These are phyloP conservation scores for Hyaloscypha hepaticicola DNA, from an alignment of 495 filamentous ascomycete genomes.

Conservation along the genomic window DNA sequence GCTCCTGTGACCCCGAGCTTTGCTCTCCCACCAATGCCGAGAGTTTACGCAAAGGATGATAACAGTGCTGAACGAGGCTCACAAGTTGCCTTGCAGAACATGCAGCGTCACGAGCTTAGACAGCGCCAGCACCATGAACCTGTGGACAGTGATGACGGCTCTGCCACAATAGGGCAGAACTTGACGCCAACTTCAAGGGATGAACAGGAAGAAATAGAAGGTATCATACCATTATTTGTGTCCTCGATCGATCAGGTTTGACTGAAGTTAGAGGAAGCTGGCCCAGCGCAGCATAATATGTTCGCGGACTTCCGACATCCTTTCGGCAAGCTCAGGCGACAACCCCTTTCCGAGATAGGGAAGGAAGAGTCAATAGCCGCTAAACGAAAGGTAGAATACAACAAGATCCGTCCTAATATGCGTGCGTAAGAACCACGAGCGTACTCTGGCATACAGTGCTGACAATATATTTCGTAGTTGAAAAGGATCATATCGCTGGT, in stretches of 20 bases:
- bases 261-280: neutral
- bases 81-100: neutral
- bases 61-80: conserved; percentile 5
- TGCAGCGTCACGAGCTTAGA: neutral
- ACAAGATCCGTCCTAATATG: conserved; percentile 6
- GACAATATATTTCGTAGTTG: conserved; percentile 28
- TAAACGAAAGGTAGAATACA: neutral
- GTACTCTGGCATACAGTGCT: neutral
- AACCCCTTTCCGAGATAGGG: neutral
- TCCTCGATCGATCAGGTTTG: neutral
- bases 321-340: neutral
- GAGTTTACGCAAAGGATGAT: neutral
- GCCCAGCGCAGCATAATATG: neutral
- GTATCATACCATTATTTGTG: neutral
- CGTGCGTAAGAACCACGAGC: neutral
- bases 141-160: neutral
- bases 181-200: neutral
- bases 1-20: neutral
- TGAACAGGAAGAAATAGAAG: neutral
- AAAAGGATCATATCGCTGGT: conserved; percentile 32
- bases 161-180: neutral
- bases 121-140: neutral
- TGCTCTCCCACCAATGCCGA: neutral
- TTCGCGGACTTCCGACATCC: neutral
- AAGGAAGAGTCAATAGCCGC: neutral